These are phyloP conservation scores for Xerocomellus amylosporus DNA, from an alignment of 768 basidiomycete genomes.

Conservation along the genomic window DNA sequence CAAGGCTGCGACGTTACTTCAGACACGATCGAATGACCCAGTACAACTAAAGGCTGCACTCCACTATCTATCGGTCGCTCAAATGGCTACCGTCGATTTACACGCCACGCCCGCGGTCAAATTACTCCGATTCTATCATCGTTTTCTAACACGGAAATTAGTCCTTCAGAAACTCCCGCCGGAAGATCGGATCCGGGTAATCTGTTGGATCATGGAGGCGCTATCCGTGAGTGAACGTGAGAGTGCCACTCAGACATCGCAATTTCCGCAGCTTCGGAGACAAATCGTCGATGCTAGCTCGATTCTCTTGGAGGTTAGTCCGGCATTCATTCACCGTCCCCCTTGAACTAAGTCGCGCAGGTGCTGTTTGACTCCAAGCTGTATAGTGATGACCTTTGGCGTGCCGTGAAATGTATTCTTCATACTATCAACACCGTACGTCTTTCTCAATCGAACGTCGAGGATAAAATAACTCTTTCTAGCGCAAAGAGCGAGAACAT, in stretches of 20 bases:
- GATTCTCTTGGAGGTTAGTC: slow-evolving; percentile 44
- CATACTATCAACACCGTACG: slow-evolving; percentile 24
- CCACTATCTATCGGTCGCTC: slow-evolving; percentile 47
- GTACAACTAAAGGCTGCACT: slow-evolving; percentile 37
- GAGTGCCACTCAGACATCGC: slow-evolving; percentile 24
- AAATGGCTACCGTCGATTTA: slow-evolving; percentile 41
- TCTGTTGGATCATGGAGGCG: slow-evolving; percentile 45
- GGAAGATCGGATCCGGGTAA: slow-evolving; percentile 44
- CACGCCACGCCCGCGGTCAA: slow-evolving; percentile 41
- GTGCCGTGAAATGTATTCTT: slow-evolving; percentile 22
- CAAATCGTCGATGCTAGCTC: slow-evolving; percentile 52
- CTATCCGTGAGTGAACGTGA: slow-evolving; percentile 40
- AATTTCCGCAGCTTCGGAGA: slow-evolving; percentile 38
- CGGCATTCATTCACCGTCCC: neutral
- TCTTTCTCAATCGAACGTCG: slow-evolving; percentile 4
- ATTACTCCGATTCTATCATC: slow-evolving; percentile 54
- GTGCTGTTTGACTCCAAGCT: slow-evolving; percentile 26
- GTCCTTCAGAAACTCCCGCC: slow-evolving; percentile 44
- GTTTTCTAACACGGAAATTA: slow-evolving; percentile 41
- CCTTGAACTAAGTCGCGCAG: slow-evolving; percentile 6
- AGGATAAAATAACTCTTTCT: slow-evolving; percentile 27
- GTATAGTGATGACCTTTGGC: slow-evolving; percentile 24
- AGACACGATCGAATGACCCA: slow-evolving; percentile 29
- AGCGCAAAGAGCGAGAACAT: slow-evolving; percentile 43
- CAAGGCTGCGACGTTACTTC: slow-evolving; percentile 35